Percentiles rank a stretch among this genome's conserved stretches.
These are phyloP conservation scores for Bisporella sp. DNA, from an alignment of 2,329 filamentous ascomycete species.

Conservation along the genomic window DNA sequence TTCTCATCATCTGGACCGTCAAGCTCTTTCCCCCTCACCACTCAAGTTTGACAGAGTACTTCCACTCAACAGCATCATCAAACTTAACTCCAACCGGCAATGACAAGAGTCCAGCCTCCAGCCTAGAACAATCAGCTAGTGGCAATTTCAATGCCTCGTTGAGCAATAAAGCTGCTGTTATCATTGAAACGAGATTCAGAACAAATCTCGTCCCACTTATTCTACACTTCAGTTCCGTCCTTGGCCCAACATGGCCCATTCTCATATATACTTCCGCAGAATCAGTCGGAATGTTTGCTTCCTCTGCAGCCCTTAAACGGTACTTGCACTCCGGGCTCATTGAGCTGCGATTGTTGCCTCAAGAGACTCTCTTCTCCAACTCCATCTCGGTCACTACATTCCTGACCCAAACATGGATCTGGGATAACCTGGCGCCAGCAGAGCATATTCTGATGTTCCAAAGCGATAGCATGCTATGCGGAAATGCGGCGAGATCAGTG, in stretches of 20 bases:
- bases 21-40: not conserved
- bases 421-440: constrained; percentile 27
- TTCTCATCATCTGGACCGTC: not conserved
- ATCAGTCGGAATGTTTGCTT: constrained; percentile 18
- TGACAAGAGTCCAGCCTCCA: too few species aligned
- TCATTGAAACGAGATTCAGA: constrained; percentile 31
- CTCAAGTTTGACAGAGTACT: too few species aligned
- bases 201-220: constrained; percentile 31
- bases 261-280: constrained; percentile 35
- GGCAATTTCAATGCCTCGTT: not conserved
- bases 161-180: constrained; percentile 28
- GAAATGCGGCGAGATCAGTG: constrained; percentile 25
- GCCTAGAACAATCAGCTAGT: too few species aligned
- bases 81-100: too few species aligned
- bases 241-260: constrained; percentile 38
- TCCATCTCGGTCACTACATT: constrained; percentile 22
- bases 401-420: constrained; percentile 27
- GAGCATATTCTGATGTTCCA: constrained; percentile 30
- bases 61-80: too few species aligned
- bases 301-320: constrained; percentile 31
- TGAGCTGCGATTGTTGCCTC: constrained; percentile 33
- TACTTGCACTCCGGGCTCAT: constrained; percentile 29
- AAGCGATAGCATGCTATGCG: constrained; percentile 29
- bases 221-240: constrained; percentile 32
- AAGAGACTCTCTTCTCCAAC: constrained; percentile 28